phyloP scores from a whole-genome alignment of 23 red algal species.

The Agarophyton chilense region DNA sequence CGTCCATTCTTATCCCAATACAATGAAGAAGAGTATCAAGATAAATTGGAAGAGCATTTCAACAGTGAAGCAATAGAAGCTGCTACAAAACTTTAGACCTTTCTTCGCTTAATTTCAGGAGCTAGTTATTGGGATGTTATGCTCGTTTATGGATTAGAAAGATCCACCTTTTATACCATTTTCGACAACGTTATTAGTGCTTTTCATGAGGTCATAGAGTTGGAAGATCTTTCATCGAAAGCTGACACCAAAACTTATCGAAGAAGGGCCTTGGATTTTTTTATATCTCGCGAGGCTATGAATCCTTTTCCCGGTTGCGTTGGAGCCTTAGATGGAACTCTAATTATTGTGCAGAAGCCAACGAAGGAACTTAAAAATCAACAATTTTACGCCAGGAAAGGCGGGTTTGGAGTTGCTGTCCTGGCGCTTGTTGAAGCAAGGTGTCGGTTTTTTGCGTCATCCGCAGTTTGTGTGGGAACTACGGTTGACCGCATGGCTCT shows the following conservation, averaged over 20 bases:
- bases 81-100: neutral
- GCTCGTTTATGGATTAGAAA: neutral
- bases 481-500: too few relatives aligned
- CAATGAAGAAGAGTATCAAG: neutral
- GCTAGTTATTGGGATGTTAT: too few relatives aligned
- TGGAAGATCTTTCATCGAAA: neutral
- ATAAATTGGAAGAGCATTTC: neutral
- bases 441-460: neutral
- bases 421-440: too few relatives aligned
- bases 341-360: too few relatives aligned
- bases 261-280: too few relatives aligned
- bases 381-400: too few relatives aligned
- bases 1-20: too few relatives aligned
- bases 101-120: too few relatives aligned
- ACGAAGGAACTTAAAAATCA: neutral
- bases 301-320: too few relatives aligned
- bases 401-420: neutral
- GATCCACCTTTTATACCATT: neutral
- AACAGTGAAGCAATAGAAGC: neutral
- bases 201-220: neutral
- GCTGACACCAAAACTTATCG: neutral
- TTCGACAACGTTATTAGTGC: neutral
- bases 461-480: too few relatives aligned
- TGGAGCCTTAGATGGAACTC: neutral
- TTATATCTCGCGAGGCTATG: too few relatives aligned